Evolutionary conservation across 805 yeast genomes (phyloP).

Genomic region (Millerozyma miso): DNA sequence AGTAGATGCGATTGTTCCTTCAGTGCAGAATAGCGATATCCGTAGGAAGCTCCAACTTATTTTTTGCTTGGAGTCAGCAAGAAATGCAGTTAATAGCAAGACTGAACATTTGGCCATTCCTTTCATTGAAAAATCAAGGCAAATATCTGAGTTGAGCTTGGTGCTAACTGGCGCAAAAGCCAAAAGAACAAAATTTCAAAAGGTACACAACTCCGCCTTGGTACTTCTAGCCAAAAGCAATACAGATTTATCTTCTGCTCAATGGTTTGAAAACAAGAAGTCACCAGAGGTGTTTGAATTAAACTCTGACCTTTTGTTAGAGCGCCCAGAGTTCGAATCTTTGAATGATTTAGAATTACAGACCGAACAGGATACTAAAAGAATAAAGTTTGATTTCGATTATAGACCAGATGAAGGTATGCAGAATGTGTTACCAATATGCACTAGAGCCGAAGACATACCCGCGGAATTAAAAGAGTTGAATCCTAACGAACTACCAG

Average conservation of each 20-base stretch:
- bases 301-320: slow-evolving; percentile 74
- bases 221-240: slow-evolving; percentile 67
- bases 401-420: slow-evolving; percentile 16
- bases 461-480: slow-evolving; percentile 49
- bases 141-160: slow-evolving; percentile 55
- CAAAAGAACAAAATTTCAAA: slow-evolving; percentile 79
- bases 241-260: slow-evolving; percentile 4
- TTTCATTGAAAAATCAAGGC: slow-evolving; percentile 51
- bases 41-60: slow-evolving; percentile 39
- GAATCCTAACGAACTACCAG: slow-evolving; percentile 83
- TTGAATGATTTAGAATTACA: slow-evolving; percentile 43
- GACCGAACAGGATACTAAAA: slow-evolving; percentile 29
- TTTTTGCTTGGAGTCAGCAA: slow-evolving; percentile 64
- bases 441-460: slow-evolving; percentile 56
- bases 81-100: slow-evolving; percentile 57
- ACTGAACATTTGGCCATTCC: slow-evolving; percentile 60
- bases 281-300: slow-evolving; percentile 56
- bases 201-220: slow-evolving; percentile 64
- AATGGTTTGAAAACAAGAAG: neutral
- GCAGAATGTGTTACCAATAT: slow-evolving; percentile 49
- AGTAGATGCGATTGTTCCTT: slow-evolving; percentile 24
- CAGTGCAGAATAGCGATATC: slow-evolving; percentile 24
- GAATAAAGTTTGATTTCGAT: slow-evolving; percentile 38
- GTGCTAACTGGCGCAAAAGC: slow-evolving; percentile 86
- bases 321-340: slow-evolving; percentile 66